Evolutionary conservation across 2,329 filamentous ascomycete species (phyloP), one percentile per base, ranked within the genome.

Genomic region (Talaromyces sp.): DNA sequence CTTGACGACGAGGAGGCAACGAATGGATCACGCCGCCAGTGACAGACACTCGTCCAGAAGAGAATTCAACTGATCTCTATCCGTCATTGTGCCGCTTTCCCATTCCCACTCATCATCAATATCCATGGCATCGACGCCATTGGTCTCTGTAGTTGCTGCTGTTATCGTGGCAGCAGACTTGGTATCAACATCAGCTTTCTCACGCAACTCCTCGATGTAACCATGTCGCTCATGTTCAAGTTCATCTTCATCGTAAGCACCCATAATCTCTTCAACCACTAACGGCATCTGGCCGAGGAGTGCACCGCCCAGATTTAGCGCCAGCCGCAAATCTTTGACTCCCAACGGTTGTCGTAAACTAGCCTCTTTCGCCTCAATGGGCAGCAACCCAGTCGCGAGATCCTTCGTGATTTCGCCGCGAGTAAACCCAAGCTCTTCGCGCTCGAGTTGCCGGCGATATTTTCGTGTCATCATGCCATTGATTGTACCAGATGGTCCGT

Each of bases 201-300:
- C 51, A 29, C 43, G 58, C 22, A 54, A 34, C 34, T 67, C 59
- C 34, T 75, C 74, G 1, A 71, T 36, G 7, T 74, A 74, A 64
- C 75, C 76, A 66, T 77, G 74, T 19, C 73, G 76, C 66, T 79
- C 77, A 5, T 73, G 75, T 66, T 92, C 90, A 15, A 92, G 81
- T 74, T 93, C 91, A 63, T 90, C 89, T 73, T 95, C 92, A 36
- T 90, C 84, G 72, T 91, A 93, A 5, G 85, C 85, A 67, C 88
- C 86, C 71, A 89, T 81, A 54, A 97, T 87, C 63, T 88, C 84
- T 49, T 90, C 88, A 31, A 88, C 85, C 43, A 96, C 82, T 27
- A 92, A 83, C 0, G 91, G 92, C 79, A 95, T 93, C 67, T 91
- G 88, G 10, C 88, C 88, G 68, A 96, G 83, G 66, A 91, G 89